Evolutionary conservation across 2,329 filamentous ascomycete species (phyloP), one percentile per base, ranked within the genome.

Genomic region (Colletotrichum sojae): DNA sequence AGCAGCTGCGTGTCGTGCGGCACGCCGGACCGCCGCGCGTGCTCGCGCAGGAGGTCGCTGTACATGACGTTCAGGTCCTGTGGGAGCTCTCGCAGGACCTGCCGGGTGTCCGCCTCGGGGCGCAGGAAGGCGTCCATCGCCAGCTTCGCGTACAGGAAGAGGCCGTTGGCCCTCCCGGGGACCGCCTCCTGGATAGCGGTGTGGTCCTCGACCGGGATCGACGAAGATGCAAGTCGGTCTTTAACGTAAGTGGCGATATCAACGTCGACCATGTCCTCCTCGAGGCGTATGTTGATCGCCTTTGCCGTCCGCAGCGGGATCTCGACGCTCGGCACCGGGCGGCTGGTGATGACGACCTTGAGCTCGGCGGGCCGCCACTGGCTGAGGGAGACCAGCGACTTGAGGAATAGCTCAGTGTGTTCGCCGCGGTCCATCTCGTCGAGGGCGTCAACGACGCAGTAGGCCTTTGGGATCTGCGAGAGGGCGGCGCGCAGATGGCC

Each of bases 271-370:
- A 67, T 66, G 9, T 54, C 67, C 18, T 73, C 69, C 9, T 78
- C 72, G 3, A 83, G 74, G 10, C 75, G 73, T 15, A 83, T 65
- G 6, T 76, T 70, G 12, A 77, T 40, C 9, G 78, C 63, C 6
- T 71, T 67, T 1, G 67, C 39, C 16, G 67, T 48, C 5, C n/a
- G 39, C 2, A 72, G 5, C 60, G 43, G 25, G 67, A 63, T 54
- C 72, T 75, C 9, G 76, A 71, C 16, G 61, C 66, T 8, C 40
- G 56, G 67, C 78, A 75, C 61, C 18, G 77, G 80, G 6, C 81
- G 76, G 71, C 80, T 81, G 1, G 82, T 83, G 18, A 82, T 73
- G 4, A 82, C 15, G 0, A 83, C 53, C 71, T 82, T 83, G 68
- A 81, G 67, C n/a, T 72, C 62, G 0, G 22, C 53, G 3, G 80